A percentile compares a stretch with the other conserved stretches of the same genome.
Evolutionary conservation across 139 green algal genomes (phyloP).

Genomic region (Spirogloea muscicola): DNA sequence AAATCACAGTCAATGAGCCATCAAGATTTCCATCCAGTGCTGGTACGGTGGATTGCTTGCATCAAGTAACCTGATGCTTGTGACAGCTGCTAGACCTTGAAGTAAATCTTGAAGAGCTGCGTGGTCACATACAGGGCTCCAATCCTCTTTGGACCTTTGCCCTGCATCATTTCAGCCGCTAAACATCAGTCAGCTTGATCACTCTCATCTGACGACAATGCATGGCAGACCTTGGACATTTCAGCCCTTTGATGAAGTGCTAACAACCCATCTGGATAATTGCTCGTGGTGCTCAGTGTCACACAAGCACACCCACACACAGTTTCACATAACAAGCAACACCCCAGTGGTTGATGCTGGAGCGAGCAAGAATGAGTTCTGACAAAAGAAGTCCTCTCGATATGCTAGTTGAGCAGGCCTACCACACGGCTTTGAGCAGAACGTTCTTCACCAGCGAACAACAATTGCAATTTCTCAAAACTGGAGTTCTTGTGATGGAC

Average conservation of each 20-base stretch:
- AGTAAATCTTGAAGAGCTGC: conserved; percentile 75
- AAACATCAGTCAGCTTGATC: too few relatives aligned
- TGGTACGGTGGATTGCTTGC: neutral
- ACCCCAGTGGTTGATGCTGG: neutral
- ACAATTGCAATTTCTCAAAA: neutral
- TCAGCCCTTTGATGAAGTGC: neutral
- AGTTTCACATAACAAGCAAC: neutral
- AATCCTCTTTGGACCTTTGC: conserved; percentile 63
- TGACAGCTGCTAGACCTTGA: conserved; percentile 61
- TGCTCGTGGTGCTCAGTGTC: neutral
- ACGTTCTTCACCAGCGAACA: neutral
- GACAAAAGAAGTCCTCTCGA: neutral
- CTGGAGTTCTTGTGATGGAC: neutral
- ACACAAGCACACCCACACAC: neutral
- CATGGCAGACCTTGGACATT: neutral
- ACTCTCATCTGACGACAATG: neutral
- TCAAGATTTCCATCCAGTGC: neutral
- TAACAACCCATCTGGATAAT: neutral
- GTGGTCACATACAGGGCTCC: conserved; percentile 66
- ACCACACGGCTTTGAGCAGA: neutral
- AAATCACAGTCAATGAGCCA: neutral
- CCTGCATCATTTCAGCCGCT: too few relatives aligned
- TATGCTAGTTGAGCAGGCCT: neutral
- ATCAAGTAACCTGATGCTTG: conserved; percentile 26
- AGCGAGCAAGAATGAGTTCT: neutral